Evolutionary conservation across 2,329 filamentous ascomycete species (phyloP).

Genomic region (Aurifilum marmelostoma): DNA sequence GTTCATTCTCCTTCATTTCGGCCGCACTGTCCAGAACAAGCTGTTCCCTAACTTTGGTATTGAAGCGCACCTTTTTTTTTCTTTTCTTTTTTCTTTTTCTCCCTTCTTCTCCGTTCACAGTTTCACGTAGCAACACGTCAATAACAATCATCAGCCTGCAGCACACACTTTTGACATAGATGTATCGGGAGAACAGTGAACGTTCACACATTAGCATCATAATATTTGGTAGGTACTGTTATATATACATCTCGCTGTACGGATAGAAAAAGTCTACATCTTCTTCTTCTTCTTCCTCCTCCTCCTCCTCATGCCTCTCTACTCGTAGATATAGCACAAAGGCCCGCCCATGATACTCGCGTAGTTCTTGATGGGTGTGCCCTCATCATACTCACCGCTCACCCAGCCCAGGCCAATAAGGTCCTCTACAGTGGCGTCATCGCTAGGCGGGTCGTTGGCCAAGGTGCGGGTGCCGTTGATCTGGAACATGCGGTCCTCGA

Average conservation of each 20-base stretch:
- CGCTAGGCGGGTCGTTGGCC: constrained; percentile 44
- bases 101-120: too few species aligned
- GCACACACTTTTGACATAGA: background rate
- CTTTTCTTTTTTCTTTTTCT: too few species aligned
- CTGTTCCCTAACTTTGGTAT: too few species aligned
- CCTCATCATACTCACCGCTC: constrained; percentile 38
- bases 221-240: background rate
- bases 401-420: constrained; percentile 40
- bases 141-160: too few species aligned
- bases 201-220: background rate
- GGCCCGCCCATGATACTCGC: constrained; percentile 40
- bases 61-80: too few species aligned
- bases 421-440: constrained; percentile 48
- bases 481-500: constrained; percentile 31
- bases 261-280: background rate
- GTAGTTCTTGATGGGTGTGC: constrained; percentile 43
- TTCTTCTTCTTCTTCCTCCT: background rate
- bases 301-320: constrained; percentile 7
- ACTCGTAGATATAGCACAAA: constrained; percentile 51
- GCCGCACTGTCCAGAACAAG: too few species aligned
- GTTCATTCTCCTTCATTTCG: too few species aligned
- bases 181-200: background rate
- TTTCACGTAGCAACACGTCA: too few species aligned
- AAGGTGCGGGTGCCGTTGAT: constrained; percentile 48
- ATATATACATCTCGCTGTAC: background rate